Conservation (phyloP, 2,329 filamentous ascomycete genomes). For the Lachnellula occidentalis region DNA sequence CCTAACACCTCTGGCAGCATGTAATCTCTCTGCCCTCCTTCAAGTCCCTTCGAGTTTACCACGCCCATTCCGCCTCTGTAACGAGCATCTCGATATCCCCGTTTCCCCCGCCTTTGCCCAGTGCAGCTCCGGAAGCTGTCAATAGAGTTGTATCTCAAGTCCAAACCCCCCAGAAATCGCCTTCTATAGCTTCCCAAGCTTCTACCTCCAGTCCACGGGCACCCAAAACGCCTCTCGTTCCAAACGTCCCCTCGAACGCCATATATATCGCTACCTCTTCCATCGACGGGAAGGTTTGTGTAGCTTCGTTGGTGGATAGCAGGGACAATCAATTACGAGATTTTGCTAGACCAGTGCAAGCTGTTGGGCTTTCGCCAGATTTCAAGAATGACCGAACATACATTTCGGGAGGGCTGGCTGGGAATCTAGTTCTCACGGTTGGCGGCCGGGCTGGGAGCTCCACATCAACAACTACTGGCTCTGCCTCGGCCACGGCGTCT, state of each 20-base stretch:
- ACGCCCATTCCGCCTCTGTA: slow-evolving; percentile 87
- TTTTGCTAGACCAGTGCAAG: slow-evolving; percentile 87
- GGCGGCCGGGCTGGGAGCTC: slow-evolving; percentile 74
- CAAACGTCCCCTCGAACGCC: slow-evolving; percentile 76
- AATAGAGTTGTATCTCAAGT: slow-evolving; percentile 30
- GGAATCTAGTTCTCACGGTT: slow-evolving; percentile 78
- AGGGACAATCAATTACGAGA: slow-evolving; percentile 90
- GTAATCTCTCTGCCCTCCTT: slow-evolving; percentile 79
- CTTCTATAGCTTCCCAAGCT: slow-evolving; percentile 40
- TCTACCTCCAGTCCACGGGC: slow-evolving; percentile 48
- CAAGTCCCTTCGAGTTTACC: slow-evolving; percentile 77
- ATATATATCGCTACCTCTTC: slow-evolving; percentile 93
- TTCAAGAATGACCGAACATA: slow-evolving; percentile 87
- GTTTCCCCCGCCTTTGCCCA: slow-evolving; percentile 57
- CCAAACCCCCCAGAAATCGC: slow-evolving; percentile 29
- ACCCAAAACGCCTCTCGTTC: slow-evolving; percentile 51
- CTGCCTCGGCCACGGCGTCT: slow-evolving; percentile 76
- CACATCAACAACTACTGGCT: slow-evolving; percentile 80
- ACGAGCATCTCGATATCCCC: slow-evolving; percentile 89
- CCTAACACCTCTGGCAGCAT: slow-evolving; percentile 52
- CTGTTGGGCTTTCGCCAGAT: slow-evolving; percentile 89
- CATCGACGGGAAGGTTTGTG: slow-evolving; percentile 91
- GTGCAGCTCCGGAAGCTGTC: slow-evolving; percentile 33
- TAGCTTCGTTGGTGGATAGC: slow-evolving; percentile 78
- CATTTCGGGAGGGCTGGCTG: slow-evolving; percentile 83